Conservation (phyloP, 192 early-diverging fungal species). For the Coemansia sp. region DNA sequence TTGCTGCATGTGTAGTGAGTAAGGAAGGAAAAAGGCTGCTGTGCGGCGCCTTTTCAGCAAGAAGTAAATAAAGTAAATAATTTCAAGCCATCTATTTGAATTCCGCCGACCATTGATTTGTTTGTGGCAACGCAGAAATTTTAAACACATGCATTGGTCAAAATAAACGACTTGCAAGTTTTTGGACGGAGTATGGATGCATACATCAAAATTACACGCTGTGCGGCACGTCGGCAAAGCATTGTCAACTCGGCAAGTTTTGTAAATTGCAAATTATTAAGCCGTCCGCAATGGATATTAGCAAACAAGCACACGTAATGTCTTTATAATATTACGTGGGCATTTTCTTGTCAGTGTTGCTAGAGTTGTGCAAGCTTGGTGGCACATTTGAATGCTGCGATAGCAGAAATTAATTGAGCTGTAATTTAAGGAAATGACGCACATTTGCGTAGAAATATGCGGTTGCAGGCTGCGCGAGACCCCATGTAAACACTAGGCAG, state of each 20-base stretch:
- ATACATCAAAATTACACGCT: background rate
- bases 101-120: background rate
- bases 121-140: background rate
- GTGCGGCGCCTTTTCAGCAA: background rate
- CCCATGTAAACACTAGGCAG: background rate
- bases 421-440: background rate
- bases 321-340: background rate
- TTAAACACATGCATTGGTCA: background rate
- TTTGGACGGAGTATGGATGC: too few relatives aligned
- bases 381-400: background rate
- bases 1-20: conserved; percentile 3
- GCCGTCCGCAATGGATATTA: conserved; percentile 1
- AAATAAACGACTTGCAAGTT: too few relatives aligned
- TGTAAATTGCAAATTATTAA: background rate
- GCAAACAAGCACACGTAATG: background rate
- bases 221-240: background rate
- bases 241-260: background rate
- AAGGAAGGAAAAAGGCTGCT: background rate
- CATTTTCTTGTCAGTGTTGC: background rate
- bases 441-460: background rate
- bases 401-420: background rate
- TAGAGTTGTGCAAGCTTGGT: too few relatives aligned
- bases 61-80: background rate
- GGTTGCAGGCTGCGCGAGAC: background rate
- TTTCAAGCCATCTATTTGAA: background rate